Evolutionary conservation across 768 basidiomycete genomes (phyloP).

Genomic region (Tremella mesenterica): DNA sequence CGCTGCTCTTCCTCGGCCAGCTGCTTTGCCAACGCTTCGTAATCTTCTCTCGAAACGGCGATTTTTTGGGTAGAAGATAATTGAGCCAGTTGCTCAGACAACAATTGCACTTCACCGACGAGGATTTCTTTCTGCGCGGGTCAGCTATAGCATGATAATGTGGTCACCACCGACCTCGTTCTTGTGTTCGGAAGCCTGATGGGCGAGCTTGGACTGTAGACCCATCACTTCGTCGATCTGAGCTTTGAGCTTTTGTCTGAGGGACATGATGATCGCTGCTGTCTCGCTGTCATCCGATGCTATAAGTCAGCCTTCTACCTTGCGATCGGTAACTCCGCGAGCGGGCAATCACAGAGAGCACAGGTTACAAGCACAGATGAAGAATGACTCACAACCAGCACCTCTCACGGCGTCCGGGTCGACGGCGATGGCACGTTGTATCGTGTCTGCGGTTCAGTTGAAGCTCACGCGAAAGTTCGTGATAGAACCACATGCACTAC

Average conservation of each 20-base stretch:
- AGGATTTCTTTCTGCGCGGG: constrained; percentile 31
- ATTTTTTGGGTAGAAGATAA: constrained; percentile 24
- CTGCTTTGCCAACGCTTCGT: not conserved
- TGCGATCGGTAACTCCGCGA: not conserved
- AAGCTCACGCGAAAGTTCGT: not conserved
- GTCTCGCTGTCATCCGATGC: constrained; percentile 58
- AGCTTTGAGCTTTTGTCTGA: constrained; percentile 70
- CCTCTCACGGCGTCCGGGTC: constrained; percentile 45
- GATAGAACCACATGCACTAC: too few relatives aligned
- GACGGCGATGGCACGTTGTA: constrained; percentile 46
- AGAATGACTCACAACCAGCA: constrained; percentile 23
- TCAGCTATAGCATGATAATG: not conserved
- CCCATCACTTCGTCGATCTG: constrained; percentile 54
- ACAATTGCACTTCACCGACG: constrained; percentile 32
- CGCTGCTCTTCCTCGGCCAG: not conserved
- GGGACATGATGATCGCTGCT: constrained; percentile 68
- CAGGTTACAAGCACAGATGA: too few relatives aligned
- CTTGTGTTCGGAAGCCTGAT: constrained; percentile 38
- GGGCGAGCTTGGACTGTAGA: constrained; percentile 41
- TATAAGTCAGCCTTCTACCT: not conserved
- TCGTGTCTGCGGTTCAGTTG: constrained; percentile 40
- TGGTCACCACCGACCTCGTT: constrained; percentile 31
- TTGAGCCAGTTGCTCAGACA: constrained; percentile 35
- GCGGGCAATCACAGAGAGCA: too few relatives aligned
- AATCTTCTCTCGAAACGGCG: constrained; percentile 1